These are phyloP conservation scores for Polymyxa betae DNA, from an alignment of 208 protist species.

Conservation along the genomic window DNA sequence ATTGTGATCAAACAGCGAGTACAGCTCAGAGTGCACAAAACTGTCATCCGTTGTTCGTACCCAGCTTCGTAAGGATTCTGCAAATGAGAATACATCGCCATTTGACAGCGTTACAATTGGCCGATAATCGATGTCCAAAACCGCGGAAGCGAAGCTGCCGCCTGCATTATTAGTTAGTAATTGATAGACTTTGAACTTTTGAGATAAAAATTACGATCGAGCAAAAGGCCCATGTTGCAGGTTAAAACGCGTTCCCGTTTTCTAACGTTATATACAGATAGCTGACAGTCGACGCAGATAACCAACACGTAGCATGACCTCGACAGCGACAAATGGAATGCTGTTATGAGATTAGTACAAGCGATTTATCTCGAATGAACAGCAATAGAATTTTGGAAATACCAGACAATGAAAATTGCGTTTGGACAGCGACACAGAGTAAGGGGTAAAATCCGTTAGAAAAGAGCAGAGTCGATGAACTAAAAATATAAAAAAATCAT, in stretches of 20 bases:
- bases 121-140: not conserved
- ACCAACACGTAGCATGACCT: not conserved
- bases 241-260: not conserved
- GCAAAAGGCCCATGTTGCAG: not conserved
- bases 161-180: not conserved
- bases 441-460: not conserved
- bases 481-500: not conserved
- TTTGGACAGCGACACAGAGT: too few relatives aligned
- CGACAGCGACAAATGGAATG: not conserved
- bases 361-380: too few relatives aligned
- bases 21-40: slow-evolving; percentile 35
- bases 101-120: slow-evolving; percentile 8
- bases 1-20: not conserved
- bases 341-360: not conserved
- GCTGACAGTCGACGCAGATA: not conserved
- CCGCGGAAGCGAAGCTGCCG: not conserved
- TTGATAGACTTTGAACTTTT: not conserved
- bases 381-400: too few relatives aligned
- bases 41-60: not conserved
- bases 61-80: not conserved
- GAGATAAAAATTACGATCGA: not conserved
- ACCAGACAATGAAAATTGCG: too few relatives aligned
- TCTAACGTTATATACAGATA: not conserved
- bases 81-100: not conserved
- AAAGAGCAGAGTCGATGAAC: not conserved